These are phyloP conservation scores for Trypethelium eluteriae DNA, from an alignment of 495 filamentous ascomycete genomes.

Conservation along the genomic window DNA sequence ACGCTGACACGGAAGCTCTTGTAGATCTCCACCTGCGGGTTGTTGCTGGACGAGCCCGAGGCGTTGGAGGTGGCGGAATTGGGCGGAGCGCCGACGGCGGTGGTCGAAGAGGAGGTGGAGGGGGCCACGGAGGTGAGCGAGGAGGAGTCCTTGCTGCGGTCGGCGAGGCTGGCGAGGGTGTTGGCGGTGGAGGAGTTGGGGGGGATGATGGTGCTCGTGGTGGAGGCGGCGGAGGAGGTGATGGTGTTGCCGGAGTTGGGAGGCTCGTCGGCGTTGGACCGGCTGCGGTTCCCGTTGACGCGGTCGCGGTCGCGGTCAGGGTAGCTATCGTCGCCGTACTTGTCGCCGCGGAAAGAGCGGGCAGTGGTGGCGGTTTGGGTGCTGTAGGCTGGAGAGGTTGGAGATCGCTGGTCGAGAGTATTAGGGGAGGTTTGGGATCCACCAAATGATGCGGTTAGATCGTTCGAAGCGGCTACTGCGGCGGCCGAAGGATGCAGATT, in stretches of 20 bases:
- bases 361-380: conserved; percentile 35
- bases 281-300: neutral
- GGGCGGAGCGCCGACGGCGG: neutral
- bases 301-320: neutral
- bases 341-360: conserved; percentile 23
- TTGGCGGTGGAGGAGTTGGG: neutral
- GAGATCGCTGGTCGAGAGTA: conserved; percentile 68
- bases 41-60: conserved; percentile 36
- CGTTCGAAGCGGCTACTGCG: conserved; percentile 65
- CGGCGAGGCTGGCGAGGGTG: neutral
- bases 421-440: conserved; percentile 48
- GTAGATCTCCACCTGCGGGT: conserved; percentile 78
- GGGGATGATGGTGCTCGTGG: conserved; percentile 6
- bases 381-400: conserved; percentile 65
- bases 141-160: conserved; percentile 1
- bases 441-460: conserved; percentile 64
- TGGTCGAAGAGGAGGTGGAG: neutral
- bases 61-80: conserved; percentile 42
- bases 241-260: conserved; percentile 6
- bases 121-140: neutral
- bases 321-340: conserved; percentile 24
- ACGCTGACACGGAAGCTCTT: conserved; percentile 95
- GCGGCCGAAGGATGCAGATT: conserved; percentile 56
- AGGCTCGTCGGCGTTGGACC: conserved; percentile 12
- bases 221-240: conserved; percentile 13